Evolutionary conservation across 2,329 filamentous ascomycete species (phyloP), one percentile per base, ranked within the genome.

Genomic region (Cryphonectria nitschkei): DNA sequence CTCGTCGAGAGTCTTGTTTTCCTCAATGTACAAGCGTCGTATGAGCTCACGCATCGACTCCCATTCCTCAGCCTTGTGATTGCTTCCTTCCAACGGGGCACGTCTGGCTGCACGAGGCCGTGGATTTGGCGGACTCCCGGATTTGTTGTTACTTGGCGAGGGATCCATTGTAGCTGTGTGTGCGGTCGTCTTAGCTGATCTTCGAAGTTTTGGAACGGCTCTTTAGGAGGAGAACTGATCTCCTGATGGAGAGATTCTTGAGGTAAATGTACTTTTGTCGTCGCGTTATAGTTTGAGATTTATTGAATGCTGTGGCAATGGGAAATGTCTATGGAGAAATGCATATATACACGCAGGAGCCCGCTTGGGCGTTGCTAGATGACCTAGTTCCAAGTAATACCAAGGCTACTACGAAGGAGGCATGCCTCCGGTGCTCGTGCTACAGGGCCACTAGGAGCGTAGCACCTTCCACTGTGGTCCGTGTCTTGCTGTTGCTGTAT

Each of bases 21-120:
- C 43, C 26, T 69, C 67, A 46, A 72, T 72, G 58, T 72, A 72
- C 32, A 72, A 50, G 50, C 64, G 22, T 39, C 67, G 67, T 60
- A 72, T 72, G 43, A 65, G 63, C n/a, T 58, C 56, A 22, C 67
- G 70, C 58, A 67, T 68, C 1, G 63, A 60, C 26, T 72, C 70
- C 70, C 70, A 72, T 29, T 66, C 37, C 16, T 69, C 70, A 1
- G 56, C 56, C 37, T 61, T 69, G 62, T 67, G 68, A 13, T 37
- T 54, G 32, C 67, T 52, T 58, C 69, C 70, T 26, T 67, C 64
- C 16, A 63, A 37, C 8, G 29, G 26, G 14, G 63, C 34, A 22
- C 41, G 37, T 41, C 39, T 65, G 19, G 14, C 14, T 32, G 37
- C 56, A 32, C 29, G 56, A 37, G 16, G 13, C 5, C 32, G 43